phyloP scores from a whole-genome alignment of 108 stramenopile species.

The Seminavis robusta region DNA sequence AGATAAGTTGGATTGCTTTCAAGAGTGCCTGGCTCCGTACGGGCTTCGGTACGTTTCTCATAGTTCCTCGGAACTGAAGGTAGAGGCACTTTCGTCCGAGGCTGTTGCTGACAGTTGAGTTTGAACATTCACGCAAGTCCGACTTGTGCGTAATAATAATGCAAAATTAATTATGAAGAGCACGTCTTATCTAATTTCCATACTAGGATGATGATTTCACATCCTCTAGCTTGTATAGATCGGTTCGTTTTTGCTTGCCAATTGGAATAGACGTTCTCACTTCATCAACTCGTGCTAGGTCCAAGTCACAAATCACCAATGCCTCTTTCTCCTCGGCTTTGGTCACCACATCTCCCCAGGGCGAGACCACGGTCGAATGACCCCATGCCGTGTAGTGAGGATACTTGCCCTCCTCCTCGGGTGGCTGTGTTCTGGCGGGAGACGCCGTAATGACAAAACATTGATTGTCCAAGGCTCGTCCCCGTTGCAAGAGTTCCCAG shows the following conservation, averaged over 20 bases:
- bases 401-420: slow-evolving; percentile 46
- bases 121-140: too few species aligned
- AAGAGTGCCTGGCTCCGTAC: too few species aligned
- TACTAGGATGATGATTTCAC: too few species aligned
- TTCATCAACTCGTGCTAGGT: slow-evolving; percentile 72
- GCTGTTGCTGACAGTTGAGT: too few species aligned
- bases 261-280: slow-evolving; percentile 84
- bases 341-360: slow-evolving; percentile 96
- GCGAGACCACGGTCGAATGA: slow-evolving; percentile 92
- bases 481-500: slow-evolving; percentile 97
- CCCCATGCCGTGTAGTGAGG: slow-evolving; percentile 99
- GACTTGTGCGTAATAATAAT: too few species aligned
- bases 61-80: too few species aligned
- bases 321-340: slow-evolving; percentile 84
- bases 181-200: too few species aligned
- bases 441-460: slow-evolving; percentile 93
- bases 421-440: slow-evolving; percentile 84
- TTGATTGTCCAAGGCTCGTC: slow-evolving; percentile 96
- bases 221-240: slow-evolving; percentile 66
- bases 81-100: too few species aligned
- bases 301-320: slow-evolving; percentile 91
- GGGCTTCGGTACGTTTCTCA: too few species aligned
- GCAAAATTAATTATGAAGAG: too few species aligned
- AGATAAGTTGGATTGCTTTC: too few species aligned
- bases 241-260: slow-evolving; percentile 58